These are phyloP conservation scores for Diutina ranongensis DNA, from an alignment of 1,139 yeast genomes.

Conservation along the genomic window DNA sequence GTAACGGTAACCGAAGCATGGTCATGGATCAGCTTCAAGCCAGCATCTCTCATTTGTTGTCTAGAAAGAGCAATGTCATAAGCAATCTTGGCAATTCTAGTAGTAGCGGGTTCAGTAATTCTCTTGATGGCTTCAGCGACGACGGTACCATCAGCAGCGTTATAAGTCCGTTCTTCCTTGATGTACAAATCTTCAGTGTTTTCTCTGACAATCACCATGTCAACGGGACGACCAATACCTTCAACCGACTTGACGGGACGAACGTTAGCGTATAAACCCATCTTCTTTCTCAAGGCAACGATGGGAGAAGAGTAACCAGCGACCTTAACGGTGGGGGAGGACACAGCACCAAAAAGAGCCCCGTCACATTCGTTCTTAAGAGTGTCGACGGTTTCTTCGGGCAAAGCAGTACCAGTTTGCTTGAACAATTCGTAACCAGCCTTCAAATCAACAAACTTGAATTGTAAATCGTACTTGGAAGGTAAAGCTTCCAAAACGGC, in stretches of 20 bases:
- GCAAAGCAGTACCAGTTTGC: slow-evolving; percentile 88
- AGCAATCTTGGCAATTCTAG: slow-evolving; percentile 82
- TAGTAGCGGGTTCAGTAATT: slow-evolving; percentile 79
- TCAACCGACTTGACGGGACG: slow-evolving; percentile 94
- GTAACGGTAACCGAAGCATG: slow-evolving; percentile 78
- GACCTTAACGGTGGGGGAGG: slow-evolving; percentile 88
- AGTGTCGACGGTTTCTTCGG: slow-evolving; percentile 79
- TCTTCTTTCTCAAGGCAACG: slow-evolving; percentile 89
- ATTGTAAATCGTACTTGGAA: slow-evolving; percentile 57
- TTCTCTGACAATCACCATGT: slow-evolving; percentile 95
- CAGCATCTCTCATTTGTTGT: slow-evolving; percentile 63
- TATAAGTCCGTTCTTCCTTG: slow-evolving; percentile 76
- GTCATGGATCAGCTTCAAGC: slow-evolving; percentile 25
- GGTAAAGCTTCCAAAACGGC: slow-evolving; percentile 78
- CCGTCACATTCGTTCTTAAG: slow-evolving; percentile 83
- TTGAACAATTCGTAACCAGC: slow-evolving; percentile 95
- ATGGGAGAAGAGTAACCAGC: slow-evolving; percentile 97
- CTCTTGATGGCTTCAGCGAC: slow-evolving; percentile 98
- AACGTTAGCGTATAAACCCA: slow-evolving; percentile 92
- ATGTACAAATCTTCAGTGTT: slow-evolving; percentile 95
- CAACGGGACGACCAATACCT: slow-evolving; percentile 78
- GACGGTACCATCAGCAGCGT: slow-evolving; percentile 50
- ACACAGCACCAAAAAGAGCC: slow-evolving; percentile 94
- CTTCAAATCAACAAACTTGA: slow-evolving; percentile 75
- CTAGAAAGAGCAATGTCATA: slow-evolving; percentile 87